phyloP scores from a whole-genome alignment of 73 alveolate genomes.

The Paraurostyla sp. region DNA sequence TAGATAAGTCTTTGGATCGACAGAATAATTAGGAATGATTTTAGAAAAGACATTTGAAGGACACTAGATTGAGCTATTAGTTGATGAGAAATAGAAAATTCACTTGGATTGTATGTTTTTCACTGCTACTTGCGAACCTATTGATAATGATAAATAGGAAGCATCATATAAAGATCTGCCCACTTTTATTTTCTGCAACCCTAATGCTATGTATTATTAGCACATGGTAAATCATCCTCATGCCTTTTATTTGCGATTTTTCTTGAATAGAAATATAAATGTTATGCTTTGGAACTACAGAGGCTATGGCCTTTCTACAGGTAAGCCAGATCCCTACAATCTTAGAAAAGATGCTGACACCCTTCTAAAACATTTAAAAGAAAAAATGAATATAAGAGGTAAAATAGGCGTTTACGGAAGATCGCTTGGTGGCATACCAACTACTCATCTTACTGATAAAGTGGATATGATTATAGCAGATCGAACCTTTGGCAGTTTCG shows the following conservation, averaged over 20 bases:
- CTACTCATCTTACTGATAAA: conserved; percentile 80
- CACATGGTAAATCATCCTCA: conserved; percentile 79
- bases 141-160: neutral
- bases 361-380: conserved; percentile 18
- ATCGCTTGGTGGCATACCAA: conserved; percentile 85
- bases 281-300: conserved; percentile 91
- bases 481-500: conserved; percentile 75
- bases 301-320: conserved; percentile 88
- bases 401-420: conserved; percentile 88
- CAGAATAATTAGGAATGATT: conserved; percentile 61
- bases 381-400: conserved; percentile 64
- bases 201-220: conserved; percentile 92
- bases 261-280: conserved; percentile 78
- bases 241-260: conserved; percentile 68
- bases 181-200: conserved; percentile 89
- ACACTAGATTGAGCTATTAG: neutral
- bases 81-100: neutral
- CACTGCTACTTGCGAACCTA: conserved; percentile 67
- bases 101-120: conserved; percentile 71
- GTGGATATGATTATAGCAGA: conserved; percentile 87
- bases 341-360: conserved; percentile 76
- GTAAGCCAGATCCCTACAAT: conserved; percentile 79
- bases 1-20: conserved; percentile 36
- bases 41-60: conserved; percentile 72
- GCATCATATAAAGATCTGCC: conserved; percentile 52